These are phyloP conservation scores for Oryza officinalis DNA, from an alignment of 176 grass and related monocot species.

Conservation along the genomic window DNA sequence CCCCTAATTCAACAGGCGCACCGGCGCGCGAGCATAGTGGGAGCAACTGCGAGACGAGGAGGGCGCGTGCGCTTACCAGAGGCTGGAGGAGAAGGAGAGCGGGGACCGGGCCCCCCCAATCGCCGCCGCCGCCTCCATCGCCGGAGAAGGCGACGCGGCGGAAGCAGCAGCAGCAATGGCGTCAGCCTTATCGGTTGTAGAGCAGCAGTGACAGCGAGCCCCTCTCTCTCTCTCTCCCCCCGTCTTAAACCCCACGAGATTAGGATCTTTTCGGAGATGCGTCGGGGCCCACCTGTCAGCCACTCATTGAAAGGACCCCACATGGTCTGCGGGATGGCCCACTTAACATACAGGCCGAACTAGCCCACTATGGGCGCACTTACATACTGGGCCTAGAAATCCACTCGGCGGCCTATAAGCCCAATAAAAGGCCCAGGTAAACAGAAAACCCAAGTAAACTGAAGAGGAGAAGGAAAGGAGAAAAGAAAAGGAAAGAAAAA, in stretches of 20 bases:
- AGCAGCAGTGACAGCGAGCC: neutral
- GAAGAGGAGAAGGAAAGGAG: too few species aligned
- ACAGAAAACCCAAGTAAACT: too few species aligned
- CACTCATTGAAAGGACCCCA: too few species aligned
- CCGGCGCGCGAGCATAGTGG: neutral
- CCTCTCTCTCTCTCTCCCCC: neutral
- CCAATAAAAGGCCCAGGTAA: too few species aligned
- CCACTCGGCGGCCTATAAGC: too few species aligned
- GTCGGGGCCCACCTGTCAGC: neutral
- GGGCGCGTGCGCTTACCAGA: slow-evolving; percentile 39
- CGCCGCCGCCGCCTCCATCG: slow-evolving; percentile 43
- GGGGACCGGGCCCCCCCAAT: slow-evolving; percentile 56
- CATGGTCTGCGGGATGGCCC: too few species aligned
- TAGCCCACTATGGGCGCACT: too few species aligned
- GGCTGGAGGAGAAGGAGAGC: slow-evolving; percentile 74
- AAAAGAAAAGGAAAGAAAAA: too few species aligned
- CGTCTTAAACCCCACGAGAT: slow-evolving; percentile 41
- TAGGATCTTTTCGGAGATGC: neutral
- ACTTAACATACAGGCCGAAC: neutral
- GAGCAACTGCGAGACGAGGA: neutral
- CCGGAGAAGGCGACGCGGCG: neutral
- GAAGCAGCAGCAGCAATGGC: neutral
- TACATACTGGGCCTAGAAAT: too few species aligned
- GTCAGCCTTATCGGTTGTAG: slow-evolving; percentile 50
- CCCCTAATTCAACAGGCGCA: neutral